Base-by-base conservation (phyloP, 2,329 filamentous ascomycete species). In the Aspergillus sclerotialis region DNA sequence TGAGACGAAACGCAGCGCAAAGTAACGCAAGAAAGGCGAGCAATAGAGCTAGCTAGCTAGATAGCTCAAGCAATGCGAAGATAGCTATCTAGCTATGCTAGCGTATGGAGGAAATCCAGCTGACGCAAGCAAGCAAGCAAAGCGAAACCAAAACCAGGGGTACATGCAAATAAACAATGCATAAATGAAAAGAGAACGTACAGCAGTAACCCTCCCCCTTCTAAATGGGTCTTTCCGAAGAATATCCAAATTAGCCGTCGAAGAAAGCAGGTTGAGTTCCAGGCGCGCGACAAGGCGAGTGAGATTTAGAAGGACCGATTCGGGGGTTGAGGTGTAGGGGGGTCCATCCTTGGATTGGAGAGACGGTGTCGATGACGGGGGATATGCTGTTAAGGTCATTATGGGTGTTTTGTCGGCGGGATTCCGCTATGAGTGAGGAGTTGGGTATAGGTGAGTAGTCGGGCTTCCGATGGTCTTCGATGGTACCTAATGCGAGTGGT, bases 261-360 rank as follows among this genome's bases (percentile, higher is more conserved):
- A 49, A 4, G 63, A 61, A 33, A 68, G 58, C 24, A 69, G 50
- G 32, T 69, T 64, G 37, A 63, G 50, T 38, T 64, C 63, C 15
- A 68, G 55, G 18, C 65, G 61, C 11, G 57, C 50, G 26, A 69
- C 52, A n/a, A 67, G 53, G 27, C 63, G 61, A 18, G 61, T 52
- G 11, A 67, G 50, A 31, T 59, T 65, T 26, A 68, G 52, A n/a
- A 58, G 49, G 15, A 52, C 50, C 24, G 55, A 43, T 23, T 61
- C 52, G 11, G 52, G 46, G 14, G 55, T 45, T 38, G 38, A 0
- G 40, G 32, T 5, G 44, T 39, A 5, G 46, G 16, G 12, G 25
- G 5, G 45, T 38, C 16, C 49, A 41, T 7, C 44, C 24, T 45
- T 49, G 47, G 30, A 8, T 25, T 35, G 32, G 5, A 32, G 19